phyloP scores from a whole-genome alignment of 2,329 filamentous ascomycete genomes.

The Aureobasidium sp. region DNA sequence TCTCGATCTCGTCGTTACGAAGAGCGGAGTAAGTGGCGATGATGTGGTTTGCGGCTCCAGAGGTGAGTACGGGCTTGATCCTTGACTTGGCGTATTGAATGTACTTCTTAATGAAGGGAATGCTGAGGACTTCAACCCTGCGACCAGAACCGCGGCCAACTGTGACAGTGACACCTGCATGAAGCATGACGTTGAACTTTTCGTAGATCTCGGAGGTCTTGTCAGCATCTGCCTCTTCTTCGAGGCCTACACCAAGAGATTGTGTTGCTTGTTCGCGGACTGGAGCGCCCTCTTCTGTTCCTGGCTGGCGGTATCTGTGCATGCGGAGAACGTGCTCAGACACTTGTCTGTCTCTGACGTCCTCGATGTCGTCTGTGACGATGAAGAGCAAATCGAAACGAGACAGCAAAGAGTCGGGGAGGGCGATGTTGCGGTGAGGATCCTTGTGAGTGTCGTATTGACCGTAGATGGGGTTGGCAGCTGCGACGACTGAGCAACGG shows the following conservation, averaged over 20 bases:
- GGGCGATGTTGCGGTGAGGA: constrained; percentile 94
- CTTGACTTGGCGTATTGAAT: constrained; percentile 95
- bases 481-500: constrained; percentile 90
- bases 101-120: constrained; percentile 99
- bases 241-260: constrained; percentile 76
- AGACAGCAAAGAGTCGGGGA: constrained; percentile 90
- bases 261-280: constrained; percentile 82
- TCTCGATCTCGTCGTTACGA: constrained; percentile 90
- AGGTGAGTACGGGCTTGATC: constrained; percentile 81
- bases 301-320: constrained; percentile 89
- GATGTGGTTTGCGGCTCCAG: constrained; percentile 86
- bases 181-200: constrained; percentile 93
- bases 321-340: constrained; percentile 96
- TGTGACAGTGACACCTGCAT: constrained; percentile 76
- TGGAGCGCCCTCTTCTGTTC: constrained; percentile 87
- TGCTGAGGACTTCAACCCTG: constrained; percentile 81
- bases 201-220: constrained; percentile 83
- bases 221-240: constrained; percentile 65
- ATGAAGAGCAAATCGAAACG: constrained; percentile 98
- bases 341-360: constrained; percentile 78
- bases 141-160: constrained; percentile 65
- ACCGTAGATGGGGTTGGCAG: constrained; percentile 94
- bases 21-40: constrained; percentile 84
- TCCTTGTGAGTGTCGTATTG: constrained; percentile 99
- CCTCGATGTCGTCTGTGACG: constrained; percentile 96